Percentiles rank a stretch among this genome's conserved stretches.
phyloP scores from a whole-genome alignment of 805 yeast species.

The Jamesozyma piceae region DNA sequence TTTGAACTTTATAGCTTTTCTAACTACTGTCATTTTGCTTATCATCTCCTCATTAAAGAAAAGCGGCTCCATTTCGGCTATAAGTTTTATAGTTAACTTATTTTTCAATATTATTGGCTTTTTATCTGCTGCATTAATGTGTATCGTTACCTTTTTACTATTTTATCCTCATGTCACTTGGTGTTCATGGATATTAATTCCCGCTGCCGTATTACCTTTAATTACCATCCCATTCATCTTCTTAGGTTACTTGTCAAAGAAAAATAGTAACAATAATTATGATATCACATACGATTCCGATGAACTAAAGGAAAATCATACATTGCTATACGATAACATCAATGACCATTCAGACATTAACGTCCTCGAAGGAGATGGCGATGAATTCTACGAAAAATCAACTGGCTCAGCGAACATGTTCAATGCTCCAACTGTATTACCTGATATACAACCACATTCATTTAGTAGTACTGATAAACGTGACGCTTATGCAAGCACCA shows the following conservation, averaged over 20 bases:
- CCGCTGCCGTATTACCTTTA: conserved; percentile 51
- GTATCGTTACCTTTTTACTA: conserved; percentile 46
- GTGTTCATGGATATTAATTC: conserved; percentile 67
- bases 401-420: no score
- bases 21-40: conserved; percentile 31
- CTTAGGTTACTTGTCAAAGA: conserved; percentile 27
- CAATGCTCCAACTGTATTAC: conserved; percentile 5
- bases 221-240: conserved; percentile 43
- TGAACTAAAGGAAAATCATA: background rate
- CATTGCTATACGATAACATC: background rate
- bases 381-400: background rate
- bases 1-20: conserved; percentile 40
- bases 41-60: conserved; percentile 21
- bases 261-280: conserved; percentile 7
- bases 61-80: conserved; percentile 11
- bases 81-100: conserved; percentile 36
- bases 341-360: background rate
- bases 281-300: conserved; percentile 5
- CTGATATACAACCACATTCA: conserved; percentile 7
- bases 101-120: conserved; percentile 42
- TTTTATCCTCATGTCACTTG: conserved; percentile 60
- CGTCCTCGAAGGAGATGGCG: background rate
- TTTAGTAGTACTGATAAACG: background rate
- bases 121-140: conserved; percentile 43
- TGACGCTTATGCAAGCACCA: background rate